Evolutionary conservation across 352 stramenopile genomes (phyloP).

Genomic region (Phytophthora crassamura): DNA sequence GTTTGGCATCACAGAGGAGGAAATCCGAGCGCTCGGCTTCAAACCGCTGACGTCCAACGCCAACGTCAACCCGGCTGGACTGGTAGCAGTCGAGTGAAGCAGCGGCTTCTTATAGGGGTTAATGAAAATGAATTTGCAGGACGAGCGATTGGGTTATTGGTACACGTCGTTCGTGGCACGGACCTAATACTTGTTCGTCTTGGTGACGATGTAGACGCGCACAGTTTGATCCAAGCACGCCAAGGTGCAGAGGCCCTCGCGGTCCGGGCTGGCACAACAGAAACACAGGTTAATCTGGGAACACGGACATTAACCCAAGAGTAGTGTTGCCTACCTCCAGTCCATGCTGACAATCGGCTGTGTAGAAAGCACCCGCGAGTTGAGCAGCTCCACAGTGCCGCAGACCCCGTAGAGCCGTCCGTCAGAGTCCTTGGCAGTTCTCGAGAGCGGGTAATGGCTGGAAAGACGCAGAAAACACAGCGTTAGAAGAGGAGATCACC

Average conservation of each 20-base stretch:
- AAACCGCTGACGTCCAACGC: conserved; percentile 56
- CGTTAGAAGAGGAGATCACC: conserved; percentile 20
- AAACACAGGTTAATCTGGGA: conserved; percentile 8
- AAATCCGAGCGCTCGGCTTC: conserved; percentile 73
- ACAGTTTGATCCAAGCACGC: conserved; percentile 96
- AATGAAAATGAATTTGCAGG: conserved; percentile 17
- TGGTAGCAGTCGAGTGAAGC: conserved; percentile 68
- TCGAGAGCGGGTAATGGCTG: conserved; percentile 83
- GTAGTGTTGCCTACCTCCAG: conserved; percentile 78
- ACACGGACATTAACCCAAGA: neutral
- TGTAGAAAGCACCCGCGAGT: conserved; percentile 95
- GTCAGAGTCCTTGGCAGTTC: conserved; percentile 88
- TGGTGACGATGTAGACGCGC: conserved; percentile 95
- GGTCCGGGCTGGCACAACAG: conserved; percentile 70
- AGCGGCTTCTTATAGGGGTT: neutral
- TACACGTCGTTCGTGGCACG: conserved; percentile 21
- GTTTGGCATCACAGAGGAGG: conserved; percentile 80
- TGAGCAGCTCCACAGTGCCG: conserved; percentile 95
- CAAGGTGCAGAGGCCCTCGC: conserved; percentile 93
- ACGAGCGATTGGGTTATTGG: conserved; percentile 15
- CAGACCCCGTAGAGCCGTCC: conserved; percentile 87
- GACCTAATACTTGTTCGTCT: conserved; percentile 93
- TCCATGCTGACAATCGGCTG: conserved; percentile 97
- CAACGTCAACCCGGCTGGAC: conserved; percentile 74
- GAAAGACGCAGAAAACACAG: conserved; percentile 16